Evolutionary conservation across 2,329 filamentous ascomycete species (phyloP).

Genomic region (Penicillium sp.): DNA sequence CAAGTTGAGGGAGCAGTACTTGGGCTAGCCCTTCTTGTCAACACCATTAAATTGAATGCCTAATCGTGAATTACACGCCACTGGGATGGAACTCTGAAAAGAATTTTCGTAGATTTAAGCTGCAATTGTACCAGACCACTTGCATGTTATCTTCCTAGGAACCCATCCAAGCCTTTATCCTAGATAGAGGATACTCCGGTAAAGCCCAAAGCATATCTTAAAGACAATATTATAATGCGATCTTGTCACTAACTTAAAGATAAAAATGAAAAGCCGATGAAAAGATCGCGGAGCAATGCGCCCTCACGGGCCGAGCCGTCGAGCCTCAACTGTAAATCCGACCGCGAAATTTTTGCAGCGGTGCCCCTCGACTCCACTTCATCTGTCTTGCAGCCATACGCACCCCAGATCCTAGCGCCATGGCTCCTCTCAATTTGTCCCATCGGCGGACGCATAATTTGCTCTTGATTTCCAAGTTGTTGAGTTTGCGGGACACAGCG

Average conservation of each 20-base stretch:
- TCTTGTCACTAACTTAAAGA: not conserved
- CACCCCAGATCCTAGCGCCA: constrained; percentile 12
- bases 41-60: no score
- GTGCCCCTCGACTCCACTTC: constrained; percentile 20
- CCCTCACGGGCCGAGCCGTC: constrained; percentile 29
- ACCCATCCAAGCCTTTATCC: not conserved
- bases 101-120: no score
- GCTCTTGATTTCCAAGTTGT: constrained; percentile 75
- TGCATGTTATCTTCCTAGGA: no score
- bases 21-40: no score
- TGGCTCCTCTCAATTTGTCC: constrained; percentile 39
- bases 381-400: constrained; percentile 5
- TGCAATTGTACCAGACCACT: no score
- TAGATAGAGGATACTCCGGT: not conserved
- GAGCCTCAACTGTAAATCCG: constrained; percentile 32
- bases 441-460: constrained; percentile 82
- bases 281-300: not conserved
- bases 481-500: constrained; percentile 73
- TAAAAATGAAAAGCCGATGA: not conserved
- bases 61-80: no score
- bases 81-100: no score
- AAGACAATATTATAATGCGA: not conserved
- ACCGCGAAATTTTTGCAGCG: constrained; percentile 31
- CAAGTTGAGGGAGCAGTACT: no score
- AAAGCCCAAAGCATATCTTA: not conserved